Evolutionary conservation across 2,329 filamentous ascomycete genomes (phyloP), one percentile per base, ranked within the genome.

Genomic region (Podosphaera aphanis): DNA sequence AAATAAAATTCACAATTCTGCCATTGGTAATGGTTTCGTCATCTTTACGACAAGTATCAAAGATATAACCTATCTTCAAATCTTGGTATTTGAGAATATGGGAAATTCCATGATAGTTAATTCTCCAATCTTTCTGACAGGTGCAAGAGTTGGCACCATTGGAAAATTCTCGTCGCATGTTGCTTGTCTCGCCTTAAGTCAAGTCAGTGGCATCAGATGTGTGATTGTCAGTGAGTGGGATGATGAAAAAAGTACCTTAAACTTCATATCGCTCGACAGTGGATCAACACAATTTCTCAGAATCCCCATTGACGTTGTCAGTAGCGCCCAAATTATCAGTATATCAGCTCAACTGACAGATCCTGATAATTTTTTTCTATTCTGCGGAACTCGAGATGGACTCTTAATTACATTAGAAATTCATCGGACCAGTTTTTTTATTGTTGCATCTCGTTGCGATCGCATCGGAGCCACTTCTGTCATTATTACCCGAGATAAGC

Each of bases 361-460:
- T 6, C 16, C 45, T 23, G 46, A 48, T 7, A 43, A 46, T 16
- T 36, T 58, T 13, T 44, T 49, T 8, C 20, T 58, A 10, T 43
- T 58, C 5, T 57, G 56, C 41, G 57, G 57, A 16, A 57, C 56
- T 27, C 50, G 53, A 13, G 57, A 56, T 45, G 57, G 57, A 3
- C 46, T 52, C n/a, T 36, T 57, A 2, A 29, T 55, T n/a, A 53
- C 49, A 4, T 36, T 56, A 19, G 44, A 55, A 18, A 42, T 57
- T 20, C 29, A 50, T 35, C 43, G 47, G 10, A 48, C 5, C 3
- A 44, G 23, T 23, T 42, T 52, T 15, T 27, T 47, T 15, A 43
- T 55, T 8, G 10, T 43, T 10, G 44, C 44, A 7, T 52, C 45
- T n/a, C 46, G 44, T 16, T 50, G 37, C 41, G 49, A 55, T 46